phyloP scores from a whole-genome alignment of 805 yeast genomes.

The Teunomyces pallodes region DNA sequence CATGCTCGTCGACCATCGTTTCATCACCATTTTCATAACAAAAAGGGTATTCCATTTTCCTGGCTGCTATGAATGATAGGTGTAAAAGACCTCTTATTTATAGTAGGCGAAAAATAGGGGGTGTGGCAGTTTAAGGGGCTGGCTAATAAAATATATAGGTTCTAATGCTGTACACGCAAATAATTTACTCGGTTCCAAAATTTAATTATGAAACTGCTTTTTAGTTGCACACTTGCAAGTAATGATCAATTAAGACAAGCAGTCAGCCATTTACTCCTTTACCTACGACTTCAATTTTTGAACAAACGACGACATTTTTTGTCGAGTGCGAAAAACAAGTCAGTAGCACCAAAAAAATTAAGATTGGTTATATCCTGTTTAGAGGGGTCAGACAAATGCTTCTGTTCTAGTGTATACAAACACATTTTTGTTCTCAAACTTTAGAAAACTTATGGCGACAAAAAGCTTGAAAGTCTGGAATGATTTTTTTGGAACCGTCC shows the following conservation, averaged over 20 bases:
- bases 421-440: no score
- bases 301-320: background rate
- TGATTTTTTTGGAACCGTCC: no score
- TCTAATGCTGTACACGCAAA: background rate
- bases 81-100: background rate
- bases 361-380: background rate
- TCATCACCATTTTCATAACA: background rate
- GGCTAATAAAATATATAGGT: background rate
- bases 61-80: background rate
- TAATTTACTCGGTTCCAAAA: background rate
- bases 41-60: background rate
- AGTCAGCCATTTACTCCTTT: no score
- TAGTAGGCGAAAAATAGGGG: background rate
- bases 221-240: no score
- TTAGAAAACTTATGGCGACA: no score
- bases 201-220: no score
- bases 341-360: background rate
- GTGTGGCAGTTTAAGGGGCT: background rate
- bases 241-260: no score
- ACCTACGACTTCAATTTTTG: background rate
- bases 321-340: background rate
- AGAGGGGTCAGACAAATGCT: background rate
- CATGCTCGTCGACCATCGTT: background rate
- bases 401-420: background rate
- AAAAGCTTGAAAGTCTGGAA: no score